These are phyloP conservation scores for Populus nigra DNA, from an alignment of 345 rosid species.

Conservation along the genomic window DNA sequence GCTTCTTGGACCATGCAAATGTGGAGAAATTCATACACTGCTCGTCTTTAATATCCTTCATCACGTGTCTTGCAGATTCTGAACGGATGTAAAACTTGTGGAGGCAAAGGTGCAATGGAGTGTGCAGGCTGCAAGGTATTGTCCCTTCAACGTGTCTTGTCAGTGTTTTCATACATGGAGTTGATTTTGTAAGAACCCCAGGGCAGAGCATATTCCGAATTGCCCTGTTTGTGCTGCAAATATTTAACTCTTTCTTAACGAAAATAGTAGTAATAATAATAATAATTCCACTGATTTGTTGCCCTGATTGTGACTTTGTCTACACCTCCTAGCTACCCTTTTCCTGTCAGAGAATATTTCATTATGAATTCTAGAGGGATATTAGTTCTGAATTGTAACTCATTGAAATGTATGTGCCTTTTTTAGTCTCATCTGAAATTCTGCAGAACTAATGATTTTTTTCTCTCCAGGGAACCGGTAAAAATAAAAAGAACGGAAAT, in stretches of 20 bases:
- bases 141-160: background rate
- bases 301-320: background rate
- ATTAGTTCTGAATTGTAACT: too few relatives aligned
- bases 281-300: too few relatives aligned
- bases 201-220: background rate
- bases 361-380: too few relatives aligned
- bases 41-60: too few relatives aligned
- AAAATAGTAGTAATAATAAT: too few relatives aligned
- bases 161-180: background rate
- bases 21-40: too few relatives aligned
- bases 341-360: background rate
- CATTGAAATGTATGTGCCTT: too few relatives aligned
- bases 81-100: slow-evolving; percentile 56
- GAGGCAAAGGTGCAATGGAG: slow-evolving; percentile 74
- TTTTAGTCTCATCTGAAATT: too few relatives aligned
- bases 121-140: slow-evolving; percentile 77
- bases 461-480: slow-evolving; percentile 58
- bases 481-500: slow-evolving; percentile 75
- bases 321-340: too few relatives aligned
- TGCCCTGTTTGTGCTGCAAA: background rate
- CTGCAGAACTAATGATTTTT: background rate
- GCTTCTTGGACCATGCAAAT: background rate
- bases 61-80: slow-evolving; percentile 36
- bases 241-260: too few relatives aligned
- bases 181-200: too few relatives aligned